A percentile compares a stretch with the other conserved stretches of the same genome.
These are phyloP conservation scores for Acanthamoeba lugdunensis DNA, from an alignment of 208 protist species.

Conservation along the genomic window DNA sequence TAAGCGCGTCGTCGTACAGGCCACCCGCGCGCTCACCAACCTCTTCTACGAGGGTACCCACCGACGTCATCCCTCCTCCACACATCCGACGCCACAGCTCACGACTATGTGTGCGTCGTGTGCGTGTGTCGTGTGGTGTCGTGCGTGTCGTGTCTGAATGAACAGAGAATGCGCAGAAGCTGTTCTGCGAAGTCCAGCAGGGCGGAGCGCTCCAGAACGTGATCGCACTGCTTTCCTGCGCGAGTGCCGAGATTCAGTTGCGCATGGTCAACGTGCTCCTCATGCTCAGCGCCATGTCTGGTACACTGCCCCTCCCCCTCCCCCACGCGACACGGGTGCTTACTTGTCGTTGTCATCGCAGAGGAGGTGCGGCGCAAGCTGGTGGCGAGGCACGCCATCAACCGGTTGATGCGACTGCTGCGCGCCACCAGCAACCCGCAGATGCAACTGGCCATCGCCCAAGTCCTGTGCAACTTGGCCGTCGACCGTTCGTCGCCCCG, in stretches of 20 bases:
- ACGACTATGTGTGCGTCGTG: not conserved
- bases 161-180: conserved; percentile 8
- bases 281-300: conserved; percentile 43
- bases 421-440: not conserved
- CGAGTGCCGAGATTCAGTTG: not conserved
- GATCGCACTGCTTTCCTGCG: not conserved
- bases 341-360: not conserved
- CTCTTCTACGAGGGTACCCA: conserved; percentile 22
- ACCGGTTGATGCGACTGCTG: not conserved
- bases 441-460: not conserved
- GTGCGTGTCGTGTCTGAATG: not conserved
- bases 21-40: conserved; percentile 34
- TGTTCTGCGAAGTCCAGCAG: conserved; percentile 7
- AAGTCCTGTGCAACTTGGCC: conserved; percentile 20
- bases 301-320: not conserved
- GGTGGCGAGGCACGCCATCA: not conserved
- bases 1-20: not conserved
- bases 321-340: not conserved
- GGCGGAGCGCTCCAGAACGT: not conserved
- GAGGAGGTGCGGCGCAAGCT: conserved; percentile 11
- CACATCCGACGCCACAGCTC: not conserved
- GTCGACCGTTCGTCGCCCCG: not conserved
- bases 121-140: not conserved
- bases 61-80: not conserved
- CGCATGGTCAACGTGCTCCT: conserved; percentile 29